Conservation (phyloP, 2,329 filamentous ascomycete species). For the Elsinoe batatas region DNA sequence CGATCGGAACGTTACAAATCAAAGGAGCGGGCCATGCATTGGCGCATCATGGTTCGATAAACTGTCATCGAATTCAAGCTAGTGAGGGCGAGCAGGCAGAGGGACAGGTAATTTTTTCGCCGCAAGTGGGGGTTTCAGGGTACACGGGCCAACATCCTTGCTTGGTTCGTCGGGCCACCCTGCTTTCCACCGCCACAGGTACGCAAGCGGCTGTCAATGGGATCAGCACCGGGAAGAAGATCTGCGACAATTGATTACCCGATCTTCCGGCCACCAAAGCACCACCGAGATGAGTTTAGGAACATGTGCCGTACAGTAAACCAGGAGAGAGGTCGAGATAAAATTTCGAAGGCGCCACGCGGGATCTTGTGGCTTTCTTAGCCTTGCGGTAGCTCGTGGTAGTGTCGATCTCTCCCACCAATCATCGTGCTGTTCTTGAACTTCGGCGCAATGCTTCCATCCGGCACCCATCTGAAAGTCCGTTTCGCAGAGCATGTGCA, state of each 20-base stretch:
- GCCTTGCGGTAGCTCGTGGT: neutral
- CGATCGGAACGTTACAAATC: neutral
- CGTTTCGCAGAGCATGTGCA: no score
- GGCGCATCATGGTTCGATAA: neutral
- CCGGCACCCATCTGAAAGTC: no score
- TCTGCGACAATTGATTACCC: neutral
- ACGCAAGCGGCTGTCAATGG: neutral
- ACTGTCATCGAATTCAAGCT: neutral
- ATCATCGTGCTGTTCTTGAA: neutral
- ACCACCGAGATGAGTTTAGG: neutral
- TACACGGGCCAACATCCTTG: neutral
- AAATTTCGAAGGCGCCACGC: constrained; percentile 1
- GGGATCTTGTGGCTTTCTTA: neutral
- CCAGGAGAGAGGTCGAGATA: no score
- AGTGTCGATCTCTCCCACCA: neutral
- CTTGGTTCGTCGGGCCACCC: neutral
- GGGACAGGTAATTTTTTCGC: neutral
- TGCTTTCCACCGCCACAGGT: neutral
- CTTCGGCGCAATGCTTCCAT: no score
- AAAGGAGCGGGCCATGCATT: neutral
- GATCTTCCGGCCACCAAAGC: neutral
- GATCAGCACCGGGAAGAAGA: neutral
- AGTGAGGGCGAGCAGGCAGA: neutral
- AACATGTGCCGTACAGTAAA: neutral
- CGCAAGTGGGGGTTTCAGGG: neutral